Conservation (phyloP, 2,329 filamentous ascomycete genomes). For the Grosmannia serpens region DNA sequence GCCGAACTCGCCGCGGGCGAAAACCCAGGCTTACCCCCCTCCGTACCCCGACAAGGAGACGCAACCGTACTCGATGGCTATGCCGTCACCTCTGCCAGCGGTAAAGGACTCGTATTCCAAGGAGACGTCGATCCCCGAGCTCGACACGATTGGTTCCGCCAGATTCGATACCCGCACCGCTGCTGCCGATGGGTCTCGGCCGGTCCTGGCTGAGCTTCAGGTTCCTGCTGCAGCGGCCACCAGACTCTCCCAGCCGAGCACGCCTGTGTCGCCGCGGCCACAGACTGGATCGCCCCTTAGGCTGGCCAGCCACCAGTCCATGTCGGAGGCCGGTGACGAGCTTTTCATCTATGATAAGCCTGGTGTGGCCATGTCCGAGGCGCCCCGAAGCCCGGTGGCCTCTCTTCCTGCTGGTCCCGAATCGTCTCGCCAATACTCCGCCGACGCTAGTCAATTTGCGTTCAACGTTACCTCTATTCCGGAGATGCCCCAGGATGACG, state of each 20-base stretch:
- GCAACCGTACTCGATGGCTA: neutral
- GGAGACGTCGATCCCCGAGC: conserved; percentile 16
- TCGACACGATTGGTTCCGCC: neutral
- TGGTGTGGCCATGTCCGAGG: neutral
- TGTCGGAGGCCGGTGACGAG: conserved; percentile 10
- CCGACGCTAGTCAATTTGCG: neutral
- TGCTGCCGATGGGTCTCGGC: conserved; percentile 16
- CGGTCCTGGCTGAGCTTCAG: conserved; percentile 22
- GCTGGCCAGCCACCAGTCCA: conserved; percentile 5
- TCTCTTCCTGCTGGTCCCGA: no score
- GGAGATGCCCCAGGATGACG: conserved; percentile 18
- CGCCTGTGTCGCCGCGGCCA: conserved; percentile 2
- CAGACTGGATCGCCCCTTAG: neutral
- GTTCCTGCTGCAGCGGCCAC: conserved; percentile 25
- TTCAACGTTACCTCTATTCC: conserved; percentile 15
- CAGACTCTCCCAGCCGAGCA: conserved; percentile 7
- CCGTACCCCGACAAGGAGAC: neutral
- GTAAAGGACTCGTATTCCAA: neutral
- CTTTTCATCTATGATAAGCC: conserved; percentile 13
- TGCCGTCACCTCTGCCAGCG: neutral
- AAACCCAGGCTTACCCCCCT: neutral
- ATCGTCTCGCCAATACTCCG: neutral
- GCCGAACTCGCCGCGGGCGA: neutral
- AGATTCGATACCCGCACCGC: neutral
- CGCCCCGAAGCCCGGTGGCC: neutral